Evolutionary conservation across 306 rosid genomes (phyloP).

Genomic region (Begonia masoniana): DNA sequence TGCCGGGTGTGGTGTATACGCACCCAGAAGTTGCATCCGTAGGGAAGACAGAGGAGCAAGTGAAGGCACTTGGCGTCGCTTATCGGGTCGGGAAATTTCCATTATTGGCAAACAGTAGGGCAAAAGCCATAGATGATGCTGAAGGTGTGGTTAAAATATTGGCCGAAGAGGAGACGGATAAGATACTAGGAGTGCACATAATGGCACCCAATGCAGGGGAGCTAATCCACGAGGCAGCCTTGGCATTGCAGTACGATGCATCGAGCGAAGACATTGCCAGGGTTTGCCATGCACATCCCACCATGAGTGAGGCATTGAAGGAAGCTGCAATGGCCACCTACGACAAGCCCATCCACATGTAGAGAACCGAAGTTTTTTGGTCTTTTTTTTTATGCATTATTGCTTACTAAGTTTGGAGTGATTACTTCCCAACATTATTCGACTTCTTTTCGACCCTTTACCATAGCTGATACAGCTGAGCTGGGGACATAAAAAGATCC

Average conservation of each 20-base stretch:
- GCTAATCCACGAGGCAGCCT: slow-evolving; percentile 88
- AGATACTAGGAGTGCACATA: slow-evolving; percentile 93
- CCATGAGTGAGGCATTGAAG: slow-evolving; percentile 97
- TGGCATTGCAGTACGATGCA: slow-evolving; percentile 91
- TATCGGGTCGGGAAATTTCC: slow-evolving; percentile 99
- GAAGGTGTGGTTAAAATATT: slow-evolving; percentile 89
- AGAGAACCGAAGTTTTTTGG: neutral
- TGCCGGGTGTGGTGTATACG: slow-evolving; percentile 95
- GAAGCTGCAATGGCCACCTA: slow-evolving; percentile 99
- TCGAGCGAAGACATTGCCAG: slow-evolving; percentile 98
- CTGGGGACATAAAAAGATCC: too few species aligned
- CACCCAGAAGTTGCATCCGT: slow-evolving; percentile 92
- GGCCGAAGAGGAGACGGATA: slow-evolving; percentile 95
- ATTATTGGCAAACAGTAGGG: slow-evolving; percentile 92
- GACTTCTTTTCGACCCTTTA: too few species aligned
- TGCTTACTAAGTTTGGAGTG: too few species aligned
- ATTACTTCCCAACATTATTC: too few species aligned
- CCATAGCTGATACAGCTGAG: too few species aligned
- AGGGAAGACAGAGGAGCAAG: slow-evolving; percentile 98
- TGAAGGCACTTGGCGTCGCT: slow-evolving; percentile 50
- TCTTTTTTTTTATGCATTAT: too few species aligned
- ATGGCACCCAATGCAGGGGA: slow-evolving; percentile 98
- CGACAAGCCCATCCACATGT: slow-evolving; percentile 98
- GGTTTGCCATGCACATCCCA: slow-evolving; percentile 98
- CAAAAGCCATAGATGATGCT: slow-evolving; percentile 91